phyloP scores from a whole-genome alignment of 1,139 yeast genomes.

The Kodamaea suecica region DNA sequence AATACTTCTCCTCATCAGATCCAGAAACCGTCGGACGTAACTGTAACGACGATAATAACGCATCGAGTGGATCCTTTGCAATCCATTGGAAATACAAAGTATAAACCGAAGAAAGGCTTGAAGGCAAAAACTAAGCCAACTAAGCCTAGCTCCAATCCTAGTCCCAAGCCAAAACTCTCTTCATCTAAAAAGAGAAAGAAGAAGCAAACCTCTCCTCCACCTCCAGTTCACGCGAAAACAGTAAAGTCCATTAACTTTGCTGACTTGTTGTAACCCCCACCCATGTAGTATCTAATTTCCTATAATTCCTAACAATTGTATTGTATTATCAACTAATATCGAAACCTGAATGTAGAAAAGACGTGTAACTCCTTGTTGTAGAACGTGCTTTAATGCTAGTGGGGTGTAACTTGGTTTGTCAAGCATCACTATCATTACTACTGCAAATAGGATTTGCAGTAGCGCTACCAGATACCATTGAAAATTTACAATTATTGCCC shows the following conservation, averaged over 20 bases:
- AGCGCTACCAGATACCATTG: constrained; percentile 1
- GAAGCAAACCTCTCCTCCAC: constrained; percentile 1
- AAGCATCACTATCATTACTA: neutral
- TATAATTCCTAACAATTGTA: too few species aligned
- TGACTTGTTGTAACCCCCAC: constrained; percentile 14
- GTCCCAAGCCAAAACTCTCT: too few species aligned
- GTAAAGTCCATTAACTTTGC: constrained; percentile 19
- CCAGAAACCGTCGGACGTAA: too few species aligned
- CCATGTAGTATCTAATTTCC: neutral
- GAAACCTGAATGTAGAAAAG: too few species aligned
- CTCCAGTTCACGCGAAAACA: constrained; percentile 11
- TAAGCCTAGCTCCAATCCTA: too few species aligned
- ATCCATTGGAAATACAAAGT: constrained; percentile 2
- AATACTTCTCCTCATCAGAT: too few species aligned
- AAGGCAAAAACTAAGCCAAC: constrained; percentile 1
- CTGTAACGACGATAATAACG: too few species aligned
- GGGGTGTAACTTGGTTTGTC: neutral
- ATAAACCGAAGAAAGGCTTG: constrained; percentile 3
- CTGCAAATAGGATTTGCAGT: too few species aligned
- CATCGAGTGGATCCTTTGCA: too few species aligned
- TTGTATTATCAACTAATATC: too few species aligned
- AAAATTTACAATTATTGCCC: too few species aligned
- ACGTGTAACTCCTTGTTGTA: too few species aligned
- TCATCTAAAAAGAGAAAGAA: constrained; percentile 4
- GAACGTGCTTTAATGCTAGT: neutral